These are phyloP conservation scores for Monosporascus cannonballus DNA, from an alignment of 2,329 filamentous ascomycete genomes.

Conservation along the genomic window DNA sequence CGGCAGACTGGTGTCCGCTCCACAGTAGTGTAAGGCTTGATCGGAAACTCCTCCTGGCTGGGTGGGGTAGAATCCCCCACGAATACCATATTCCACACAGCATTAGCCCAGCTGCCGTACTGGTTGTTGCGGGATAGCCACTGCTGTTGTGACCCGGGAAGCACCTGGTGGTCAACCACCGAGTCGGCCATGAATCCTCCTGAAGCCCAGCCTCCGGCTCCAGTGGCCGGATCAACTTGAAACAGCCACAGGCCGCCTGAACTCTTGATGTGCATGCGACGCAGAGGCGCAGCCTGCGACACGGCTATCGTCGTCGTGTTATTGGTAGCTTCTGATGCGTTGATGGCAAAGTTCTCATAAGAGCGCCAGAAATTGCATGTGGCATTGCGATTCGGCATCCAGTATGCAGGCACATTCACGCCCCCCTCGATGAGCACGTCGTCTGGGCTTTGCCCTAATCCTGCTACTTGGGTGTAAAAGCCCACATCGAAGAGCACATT, in stretches of 20 bases:
- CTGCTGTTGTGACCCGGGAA: conserved; percentile 29
- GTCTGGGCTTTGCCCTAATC: conserved; percentile 23
- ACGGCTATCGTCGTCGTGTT: conserved; percentile 28
- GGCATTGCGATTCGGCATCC: conserved; percentile 29
- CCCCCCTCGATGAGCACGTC: conserved; percentile 27
- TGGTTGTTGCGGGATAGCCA: conserved; percentile 27
- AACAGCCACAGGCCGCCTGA: conserved; percentile 27
- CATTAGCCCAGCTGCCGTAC: conserved; percentile 28
- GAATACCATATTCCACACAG: conserved; percentile 30
- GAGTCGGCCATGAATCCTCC: conserved; percentile 29
- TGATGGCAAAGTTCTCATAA: conserved; percentile 27
- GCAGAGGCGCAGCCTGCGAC: conserved; percentile 26
- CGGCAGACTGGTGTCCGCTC: conserved; percentile 23
- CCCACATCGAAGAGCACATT: conserved; percentile 27
- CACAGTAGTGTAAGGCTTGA: conserved; percentile 23
- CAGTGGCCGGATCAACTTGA: conserved; percentile 25
- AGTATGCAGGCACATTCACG: conserved; percentile 27
- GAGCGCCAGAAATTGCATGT: conserved; percentile 29
- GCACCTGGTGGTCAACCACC: conserved; percentile 23
- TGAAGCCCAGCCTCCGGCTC: conserved; percentile 27
- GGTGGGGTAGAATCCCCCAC: conserved; percentile 24
- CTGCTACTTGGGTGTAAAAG: conserved; percentile 27
- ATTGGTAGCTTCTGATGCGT: conserved; percentile 24
- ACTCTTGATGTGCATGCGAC: conserved; percentile 25
- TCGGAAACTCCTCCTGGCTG: conserved; percentile 20